Evolutionary conservation across 2,329 filamentous ascomycete species (phyloP), one percentile per base, ranked within the genome.

Genomic region (Neophaeococcomyces aloes): DNA sequence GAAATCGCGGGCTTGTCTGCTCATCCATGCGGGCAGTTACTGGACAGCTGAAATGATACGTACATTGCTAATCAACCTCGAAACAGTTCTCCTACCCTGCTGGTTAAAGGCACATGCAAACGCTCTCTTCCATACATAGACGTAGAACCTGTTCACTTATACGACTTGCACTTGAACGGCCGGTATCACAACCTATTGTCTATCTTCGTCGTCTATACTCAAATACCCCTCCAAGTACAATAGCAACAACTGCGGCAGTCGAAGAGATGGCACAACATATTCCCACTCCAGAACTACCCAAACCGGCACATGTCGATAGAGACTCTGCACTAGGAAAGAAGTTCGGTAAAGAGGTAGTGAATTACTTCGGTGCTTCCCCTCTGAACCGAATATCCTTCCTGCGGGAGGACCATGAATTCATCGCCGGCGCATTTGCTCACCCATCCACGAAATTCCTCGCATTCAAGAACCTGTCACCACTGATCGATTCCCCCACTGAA

Each of bases 401-500:
- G 36, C 67, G 69, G 15, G 60, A 62, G 21, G 66, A 71, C 35
- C 61, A 70, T 47, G 47, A 61, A 21, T 71, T 71, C 53, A 61
- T 72, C 32, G 64, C 64, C n/a, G 58, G 61, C 33, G 70, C 70
- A 17, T 57, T 72, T 42, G 64, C 61, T 38, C 69, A 72, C 52
- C 64, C 66, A 3, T 61, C 65, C 3, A 60, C 67, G 29, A 64
- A 60, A 23, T 94, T 95, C 65, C 63, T 98, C 37, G 75, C 89
- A 36, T 76, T 94, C 62, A 81, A 87, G 59, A 70, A 85, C 56
- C 75, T 94, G 43, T 77, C 81, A 19, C 88, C 89, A 1, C 73
- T 94, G 15, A 71, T 80, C 19, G 71, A 71, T 47, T 71, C 78
- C 29, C 65, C 71, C 5, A 63, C 74, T 7, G 69, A 76, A 25